phyloP scores from a whole-genome alignment of 2,329 filamentous ascomycete species.

The Beauveria bassiana region DNA sequence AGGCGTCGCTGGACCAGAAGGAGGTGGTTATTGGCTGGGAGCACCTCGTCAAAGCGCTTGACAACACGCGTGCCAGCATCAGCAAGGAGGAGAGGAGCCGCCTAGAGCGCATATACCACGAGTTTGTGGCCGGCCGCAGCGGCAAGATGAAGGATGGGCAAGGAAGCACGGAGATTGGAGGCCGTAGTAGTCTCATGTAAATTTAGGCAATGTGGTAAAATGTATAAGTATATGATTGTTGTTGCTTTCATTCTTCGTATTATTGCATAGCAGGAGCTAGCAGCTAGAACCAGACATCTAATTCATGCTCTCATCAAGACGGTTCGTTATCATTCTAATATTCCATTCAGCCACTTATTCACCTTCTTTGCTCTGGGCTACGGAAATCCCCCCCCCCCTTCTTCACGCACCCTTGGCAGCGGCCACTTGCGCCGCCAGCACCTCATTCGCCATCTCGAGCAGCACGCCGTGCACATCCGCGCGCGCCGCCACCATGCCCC shows the following conservation, averaged over 20 bases:
- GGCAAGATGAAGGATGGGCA: conserved; percentile 95
- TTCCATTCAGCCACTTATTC: background rate
- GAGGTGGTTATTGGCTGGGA: conserved; percentile 81
- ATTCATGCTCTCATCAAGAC: background rate
- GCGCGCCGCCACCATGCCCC: conserved; percentile 37
- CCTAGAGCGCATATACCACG: conserved; percentile 74
- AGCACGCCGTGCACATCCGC: conserved; percentile 33
- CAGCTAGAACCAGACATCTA: background rate
- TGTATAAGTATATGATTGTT: background rate
- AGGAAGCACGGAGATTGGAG: conserved; percentile 85
- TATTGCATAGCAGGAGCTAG: background rate
- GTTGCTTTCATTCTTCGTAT: background rate
- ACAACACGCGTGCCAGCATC: conserved; percentile 74
- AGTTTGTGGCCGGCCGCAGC: conserved; percentile 88
- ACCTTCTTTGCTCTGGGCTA: background rate
- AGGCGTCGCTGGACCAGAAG: conserved; percentile 32
- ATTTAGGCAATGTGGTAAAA: background rate
- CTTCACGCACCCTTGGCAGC: background rate
- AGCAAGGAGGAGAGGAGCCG: conserved; percentile 67
- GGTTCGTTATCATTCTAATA: background rate
- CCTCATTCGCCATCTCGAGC: conserved; percentile 23
- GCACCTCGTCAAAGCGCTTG: conserved; percentile 72
- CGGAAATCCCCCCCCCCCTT: no score
- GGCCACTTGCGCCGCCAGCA: conserved; percentile 15
- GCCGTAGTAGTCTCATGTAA: conserved; percentile 87